A percentile compares a stretch with the other conserved stretches of the same genome.
phyloP scores from a whole-genome alignment of 2,329 filamentous ascomycete genomes.

The Ascochyta rabiei region DNA sequence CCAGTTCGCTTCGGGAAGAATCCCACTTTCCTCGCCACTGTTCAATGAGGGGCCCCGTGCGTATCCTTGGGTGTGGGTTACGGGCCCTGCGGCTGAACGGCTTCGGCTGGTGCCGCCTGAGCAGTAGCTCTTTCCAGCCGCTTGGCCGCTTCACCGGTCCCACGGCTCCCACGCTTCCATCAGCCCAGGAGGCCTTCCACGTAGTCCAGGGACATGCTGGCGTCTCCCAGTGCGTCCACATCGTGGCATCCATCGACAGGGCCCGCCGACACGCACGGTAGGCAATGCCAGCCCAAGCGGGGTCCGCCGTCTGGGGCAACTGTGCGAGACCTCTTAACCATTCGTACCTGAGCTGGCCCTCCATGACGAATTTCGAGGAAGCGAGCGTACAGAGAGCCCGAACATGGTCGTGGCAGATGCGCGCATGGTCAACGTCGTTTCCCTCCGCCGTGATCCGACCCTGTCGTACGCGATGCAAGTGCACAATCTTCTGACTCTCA shows the following conservation, averaged over 20 bases:
- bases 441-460: background rate
- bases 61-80: background rate
- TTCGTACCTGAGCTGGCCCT: background rate
- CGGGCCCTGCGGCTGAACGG: background rate
- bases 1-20: background rate
- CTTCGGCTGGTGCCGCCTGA: background rate
- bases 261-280: background rate
- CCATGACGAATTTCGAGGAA: background rate
- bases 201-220: background rate
- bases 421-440: background rate
- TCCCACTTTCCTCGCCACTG: background rate
- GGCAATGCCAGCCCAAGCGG: background rate
- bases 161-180: background rate
- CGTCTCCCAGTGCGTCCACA: background rate
- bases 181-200: background rate
- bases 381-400: background rate
- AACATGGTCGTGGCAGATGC: background rate
- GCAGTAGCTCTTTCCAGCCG: background rate
- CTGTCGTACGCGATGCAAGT: background rate
- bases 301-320: background rate
- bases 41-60: background rate
- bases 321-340: background rate
- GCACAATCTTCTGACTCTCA: background rate
- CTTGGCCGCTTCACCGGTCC: background rate
- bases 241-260: background rate